These are phyloP conservation scores for Hymenotorrendiella dingleyae DNA, from an alignment of 2,329 filamentous ascomycete genomes.

Conservation along the genomic window DNA sequence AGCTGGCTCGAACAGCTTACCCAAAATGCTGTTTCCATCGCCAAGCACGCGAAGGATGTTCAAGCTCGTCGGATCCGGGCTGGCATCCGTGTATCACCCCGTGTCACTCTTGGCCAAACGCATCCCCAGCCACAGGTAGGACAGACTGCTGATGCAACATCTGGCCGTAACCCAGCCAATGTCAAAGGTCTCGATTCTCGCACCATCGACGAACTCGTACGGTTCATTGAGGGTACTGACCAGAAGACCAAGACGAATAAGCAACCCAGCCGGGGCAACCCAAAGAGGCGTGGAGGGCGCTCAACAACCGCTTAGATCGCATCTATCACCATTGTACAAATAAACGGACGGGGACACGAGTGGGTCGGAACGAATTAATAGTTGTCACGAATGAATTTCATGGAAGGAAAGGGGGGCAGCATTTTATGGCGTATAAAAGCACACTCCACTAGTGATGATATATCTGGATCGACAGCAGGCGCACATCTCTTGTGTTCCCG, in stretches of 20 bases:
- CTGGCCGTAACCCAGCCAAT: conserved; percentile 28
- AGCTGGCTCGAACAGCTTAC: conserved; percentile 95
- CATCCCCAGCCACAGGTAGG: conserved; percentile 59
- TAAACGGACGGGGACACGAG: neutral
- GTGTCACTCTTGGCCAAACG: conserved; percentile 48
- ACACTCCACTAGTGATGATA: too few relatives aligned
- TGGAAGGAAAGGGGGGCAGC: conserved; percentile 4
- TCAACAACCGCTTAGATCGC: conserved; percentile 12
- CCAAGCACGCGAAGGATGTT: conserved; percentile 85
- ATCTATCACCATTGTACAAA: neutral
- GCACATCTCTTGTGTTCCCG: neutral
- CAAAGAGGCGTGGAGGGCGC: conserved; percentile 44
- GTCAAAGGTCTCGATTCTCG: conserved; percentile 57
- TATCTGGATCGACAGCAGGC: too few relatives aligned
- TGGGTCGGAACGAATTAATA: neutral
- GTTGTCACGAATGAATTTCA: neutral
- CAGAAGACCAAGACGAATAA: conserved; percentile 50
- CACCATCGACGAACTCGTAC: conserved; percentile 88
- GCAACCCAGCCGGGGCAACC: conserved; percentile 46
- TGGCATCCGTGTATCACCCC: conserved; percentile 61
- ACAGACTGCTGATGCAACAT: conserved; percentile 44
- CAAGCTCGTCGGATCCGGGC: conserved; percentile 68
- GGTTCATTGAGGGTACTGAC: conserved; percentile 81
- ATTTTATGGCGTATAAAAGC: conserved; percentile 14
- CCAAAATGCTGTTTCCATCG: conserved; percentile 88